Percentiles rank a stretch among this genome's conserved stretches.
These are phyloP conservation scores for Canavalia gladiata DNA, from an alignment of 306 rosid species.

Conservation along the genomic window DNA sequence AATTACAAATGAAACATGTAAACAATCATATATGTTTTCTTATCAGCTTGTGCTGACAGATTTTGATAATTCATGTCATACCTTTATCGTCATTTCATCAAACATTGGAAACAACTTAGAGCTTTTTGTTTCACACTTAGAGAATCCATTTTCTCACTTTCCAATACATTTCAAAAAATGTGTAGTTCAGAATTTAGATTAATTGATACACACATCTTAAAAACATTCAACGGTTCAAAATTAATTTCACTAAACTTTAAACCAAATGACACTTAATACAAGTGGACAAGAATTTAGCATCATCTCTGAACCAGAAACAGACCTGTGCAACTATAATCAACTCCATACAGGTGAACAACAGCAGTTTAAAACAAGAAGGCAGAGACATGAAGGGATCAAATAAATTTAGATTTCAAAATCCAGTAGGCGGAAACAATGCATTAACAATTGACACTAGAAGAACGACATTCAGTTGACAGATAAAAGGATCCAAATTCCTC, in stretches of 20 bases:
- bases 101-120: neutral
- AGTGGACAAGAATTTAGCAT: constrained; percentile 16
- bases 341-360: neutral
- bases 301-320: constrained; percentile 26
- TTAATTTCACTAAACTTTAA: too few relatives aligned
- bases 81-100: constrained; percentile 20
- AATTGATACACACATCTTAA: too few relatives aligned
- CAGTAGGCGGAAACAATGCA: neutral
- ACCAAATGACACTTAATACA: neutral
- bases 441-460: too few relatives aligned
- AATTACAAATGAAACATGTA: neutral
- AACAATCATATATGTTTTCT: constrained; percentile 10
- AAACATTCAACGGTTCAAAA: too few relatives aligned
- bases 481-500: neutral
- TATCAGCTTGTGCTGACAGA: neutral
- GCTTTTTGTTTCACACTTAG: too few relatives aligned
- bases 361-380: constrained; percentile 8
- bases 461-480: neutral
- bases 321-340: neutral
- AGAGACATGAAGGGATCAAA: neutral
- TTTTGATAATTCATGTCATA: neutral
- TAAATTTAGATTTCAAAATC: constrained; percentile 8
- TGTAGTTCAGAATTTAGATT: too few relatives aligned
- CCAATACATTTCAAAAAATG: too few relatives aligned
- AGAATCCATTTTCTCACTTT: too few relatives aligned